Evolutionary conservation across 192 early-diverging fungal species (phyloP), one percentile per base, ranked within the genome.

Genomic region (Fimicolochytrium jonesii): DNA sequence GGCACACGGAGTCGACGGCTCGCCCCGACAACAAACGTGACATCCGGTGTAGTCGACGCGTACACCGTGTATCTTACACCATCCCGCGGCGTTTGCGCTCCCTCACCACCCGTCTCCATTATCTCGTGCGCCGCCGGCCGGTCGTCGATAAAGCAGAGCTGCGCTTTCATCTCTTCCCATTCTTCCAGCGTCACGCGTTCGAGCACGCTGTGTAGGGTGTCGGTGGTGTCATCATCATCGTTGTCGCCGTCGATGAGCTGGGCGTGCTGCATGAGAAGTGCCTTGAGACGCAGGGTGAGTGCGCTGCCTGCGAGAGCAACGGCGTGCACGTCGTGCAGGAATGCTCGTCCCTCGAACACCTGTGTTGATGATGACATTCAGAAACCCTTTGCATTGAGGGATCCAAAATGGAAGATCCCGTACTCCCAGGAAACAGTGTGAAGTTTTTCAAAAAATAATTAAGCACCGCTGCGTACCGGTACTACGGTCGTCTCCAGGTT

Each of bases 401-500:
- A n/a, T n/a, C n/a, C n/a, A n/a, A n/a, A n/a, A n/a, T n/a, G n/a
- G n/a, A n/a, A n/a, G n/a, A n/a, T n/a, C n/a, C n/a, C n/a, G n/a
- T n/a, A n/a, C n/a, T n/a, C n/a, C n/a, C n/a, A n/a, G n/a, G n/a
- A n/a, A n/a, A n/a, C n/a, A n/a, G n/a, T n/a, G n/a, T n/a, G n/a
- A n/a, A n/a, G n/a, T n/a, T n/a, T n/a, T n/a, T n/a, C n/a, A n/a
- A n/a, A n/a, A n/a, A n/a, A n/a, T n/a, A n/a, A n/a, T 20, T 13
- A 53, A 64, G n/a, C 67, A 78, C 26, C 20, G 13, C 10, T 17
- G 17, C 76, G 54, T 77, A 95, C 92, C 30, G 92, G 92, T 39
- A 90, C 56, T 3, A 90, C 88, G 5, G 83, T 82, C 6, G 87
- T 86, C 39, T 84, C 83, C 17, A 91, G 67, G 59, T 90, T 79